Evolutionary conservation across 2,329 filamentous ascomycete genomes (phyloP), one percentile per base, ranked within the genome.

Genomic region (Aspergillus latus): DNA sequence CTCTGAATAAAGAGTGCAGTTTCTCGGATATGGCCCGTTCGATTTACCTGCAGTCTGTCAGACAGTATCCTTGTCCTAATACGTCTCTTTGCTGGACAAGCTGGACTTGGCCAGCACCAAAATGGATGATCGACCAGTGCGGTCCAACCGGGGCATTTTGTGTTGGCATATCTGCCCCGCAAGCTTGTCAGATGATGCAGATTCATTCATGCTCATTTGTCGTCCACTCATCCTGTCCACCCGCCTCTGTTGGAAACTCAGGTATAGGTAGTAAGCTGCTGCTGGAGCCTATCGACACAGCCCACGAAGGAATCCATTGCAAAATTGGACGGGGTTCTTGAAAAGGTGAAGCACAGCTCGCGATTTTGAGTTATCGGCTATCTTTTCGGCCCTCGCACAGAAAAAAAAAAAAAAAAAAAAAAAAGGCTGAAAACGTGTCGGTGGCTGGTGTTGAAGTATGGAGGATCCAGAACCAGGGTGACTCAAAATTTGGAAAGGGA

Each of bases 181-280:
- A 51, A 50, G 42, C 44, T 32, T 52, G 53, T 59, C 58, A 60
- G 58, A 60, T 62, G 59, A 62, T 57, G 42, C 48, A 3, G 53
- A 46, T 32, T 44, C 49, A 46, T 51, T 34, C 51, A 37, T 34
- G 32, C 49, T 52, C 43, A 36, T 26, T 36, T 32, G 10, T 2
- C n/a, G 28, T 3, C 15, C 29, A 39, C 7, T 10, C 13, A n/a
- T 21, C 40, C 40, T 43, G 40, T 3, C 15, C 15, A 8, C 21
- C 40, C 40, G 11, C 7, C 5, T 15, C 3, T 40, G n/a, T 36
- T 36, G 32, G 11, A 13, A 2, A 36, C 26, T 28, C 26, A 28
- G 26, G 26, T 28, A 28, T 28, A 28, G 26, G 26, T 5, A 28
- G 26, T 28, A 34, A 34, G 32, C 32, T 13, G 8, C 32, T 34